These are phyloP conservation scores for Mycosarcoma mackinlayi DNA, from an alignment of 1,284 basidiomycete genomes.

Conservation along the genomic window DNA sequence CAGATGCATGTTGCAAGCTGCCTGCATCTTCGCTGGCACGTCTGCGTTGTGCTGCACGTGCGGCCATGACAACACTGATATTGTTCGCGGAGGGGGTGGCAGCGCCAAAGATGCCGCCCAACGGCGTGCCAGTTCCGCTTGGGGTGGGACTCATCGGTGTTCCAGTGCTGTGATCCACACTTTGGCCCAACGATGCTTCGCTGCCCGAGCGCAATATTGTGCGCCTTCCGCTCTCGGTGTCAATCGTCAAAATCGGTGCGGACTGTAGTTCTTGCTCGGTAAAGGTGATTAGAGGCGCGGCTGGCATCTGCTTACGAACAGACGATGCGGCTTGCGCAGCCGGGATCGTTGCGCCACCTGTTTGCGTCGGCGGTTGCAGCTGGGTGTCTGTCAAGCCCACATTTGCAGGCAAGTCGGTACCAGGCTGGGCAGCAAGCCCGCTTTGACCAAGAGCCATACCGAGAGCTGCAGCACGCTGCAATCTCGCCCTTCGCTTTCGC, in stretches of 20 bases:
- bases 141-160: constrained; percentile 27
- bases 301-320: constrained; percentile 14
- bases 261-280: constrained; percentile 24
- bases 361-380: constrained; percentile 18
- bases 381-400: constrained; percentile 41
- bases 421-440: constrained; percentile 2
- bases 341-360: not conserved
- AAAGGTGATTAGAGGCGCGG: constrained; percentile 41
- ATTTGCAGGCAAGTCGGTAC: constrained; percentile 9
- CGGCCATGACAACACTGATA: constrained; percentile 16
- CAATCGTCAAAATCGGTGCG: constrained; percentile 17
- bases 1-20: not conserved
- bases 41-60: constrained; percentile 26
- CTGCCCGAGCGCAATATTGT: not conserved
- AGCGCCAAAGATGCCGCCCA: constrained; percentile 29
- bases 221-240: constrained; percentile 22
- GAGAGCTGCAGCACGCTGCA: constrained; percentile 37
- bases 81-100: constrained; percentile 13
- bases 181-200: constrained; percentile 5
- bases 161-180: not conserved
- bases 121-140: constrained; percentile 19
- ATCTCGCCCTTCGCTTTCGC: constrained; percentile 46
- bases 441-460: constrained; percentile 34
- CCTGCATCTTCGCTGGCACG: constrained; percentile 27
- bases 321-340: constrained; percentile 17